A percentile compares a stretch with the other conserved stretches of the same genome.
Conservation (phyloP, 2,329 filamentous ascomycete genomes). For the Aquanectria penicillioides region DNA sequence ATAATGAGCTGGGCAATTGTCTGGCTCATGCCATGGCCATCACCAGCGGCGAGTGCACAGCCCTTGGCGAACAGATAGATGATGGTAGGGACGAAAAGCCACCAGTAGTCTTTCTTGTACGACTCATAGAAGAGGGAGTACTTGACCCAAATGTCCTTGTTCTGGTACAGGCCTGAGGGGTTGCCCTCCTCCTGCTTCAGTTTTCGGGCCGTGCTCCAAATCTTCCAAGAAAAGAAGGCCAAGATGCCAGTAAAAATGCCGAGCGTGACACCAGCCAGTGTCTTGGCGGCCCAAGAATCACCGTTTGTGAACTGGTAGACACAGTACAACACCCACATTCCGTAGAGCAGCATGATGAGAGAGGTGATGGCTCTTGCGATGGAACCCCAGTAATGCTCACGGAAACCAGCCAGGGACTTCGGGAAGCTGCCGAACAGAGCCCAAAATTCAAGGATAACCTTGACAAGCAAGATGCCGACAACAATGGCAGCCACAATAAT, state of each 20-base stretch:
- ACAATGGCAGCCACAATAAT: slow-evolving; percentile 86
- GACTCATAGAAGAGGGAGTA: slow-evolving; percentile 98
- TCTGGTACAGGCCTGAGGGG: slow-evolving; percentile 77
- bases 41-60: slow-evolving; percentile 82
- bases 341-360: slow-evolving; percentile 90
- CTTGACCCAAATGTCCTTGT: slow-evolving; percentile 92
- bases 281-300: slow-evolving; percentile 93
- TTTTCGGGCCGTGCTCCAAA: slow-evolving; percentile 78
- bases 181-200: slow-evolving; percentile 83
- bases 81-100: slow-evolving; percentile 91
- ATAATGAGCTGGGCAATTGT: slow-evolving; percentile 82
- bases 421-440: slow-evolving; percentile 90
- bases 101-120: slow-evolving; percentile 96
- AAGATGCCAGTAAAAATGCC: slow-evolving; percentile 82
- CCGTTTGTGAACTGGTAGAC: slow-evolving; percentile 94
- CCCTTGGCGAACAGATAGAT: slow-evolving; percentile 92
- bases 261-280: slow-evolving; percentile 84
- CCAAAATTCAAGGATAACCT: slow-evolving; percentile 91
- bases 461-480: slow-evolving; percentile 87
- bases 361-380: slow-evolving; percentile 90
- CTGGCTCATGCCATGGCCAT: slow-evolving; percentile 87
- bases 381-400: slow-evolving; percentile 95
- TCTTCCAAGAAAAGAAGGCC: slow-evolving; percentile 85
- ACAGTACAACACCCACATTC: slow-evolving; percentile 95
- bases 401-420: slow-evolving; percentile 81